Conservation (phyloP, 345 rosid species). For the Dovyalis caffra region DNA sequence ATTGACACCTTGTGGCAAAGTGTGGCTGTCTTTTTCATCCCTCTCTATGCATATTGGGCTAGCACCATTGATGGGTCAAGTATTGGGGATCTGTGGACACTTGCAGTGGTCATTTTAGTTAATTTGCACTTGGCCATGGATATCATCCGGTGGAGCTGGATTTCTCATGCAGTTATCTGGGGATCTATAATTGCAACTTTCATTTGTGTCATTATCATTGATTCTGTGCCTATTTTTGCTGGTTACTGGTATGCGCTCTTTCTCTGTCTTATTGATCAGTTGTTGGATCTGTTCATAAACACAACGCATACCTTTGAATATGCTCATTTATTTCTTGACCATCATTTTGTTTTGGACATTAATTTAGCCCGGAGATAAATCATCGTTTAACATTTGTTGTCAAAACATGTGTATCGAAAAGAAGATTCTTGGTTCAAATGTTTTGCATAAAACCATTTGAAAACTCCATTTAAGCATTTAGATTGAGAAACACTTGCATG, state of each 20-base stretch:
- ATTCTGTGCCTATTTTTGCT: conserved; percentile 59
- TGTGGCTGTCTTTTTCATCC: conserved; percentile 64
- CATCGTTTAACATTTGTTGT: too few relatives aligned
- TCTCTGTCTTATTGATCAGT: neutral
- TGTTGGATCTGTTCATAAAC: too few relatives aligned
- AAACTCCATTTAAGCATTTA: neutral
- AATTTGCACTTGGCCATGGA: conserved; percentile 93
- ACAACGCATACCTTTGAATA: too few relatives aligned
- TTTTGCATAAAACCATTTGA: neutral
- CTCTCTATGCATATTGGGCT: conserved; percentile 74
- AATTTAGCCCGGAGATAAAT: too few relatives aligned
- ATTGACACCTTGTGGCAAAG: conserved; percentile 92
- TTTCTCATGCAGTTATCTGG: conserved; percentile 86
- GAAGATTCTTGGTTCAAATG: too few relatives aligned
- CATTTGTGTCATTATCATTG: conserved; percentile 69
- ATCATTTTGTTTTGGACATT: too few relatives aligned
- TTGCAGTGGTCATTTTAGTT: conserved; percentile 81
- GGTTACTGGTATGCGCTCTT: conserved; percentile 85
- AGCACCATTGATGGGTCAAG: conserved; percentile 70
- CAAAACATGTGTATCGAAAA: too few relatives aligned
- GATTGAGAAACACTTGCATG: too few relatives aligned
- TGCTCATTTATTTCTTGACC: too few relatives aligned
- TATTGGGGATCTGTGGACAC: conserved; percentile 93
- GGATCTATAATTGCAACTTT: conserved; percentile 87
- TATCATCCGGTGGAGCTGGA: conserved; percentile 84